phyloP scores from a whole-genome alignment of 768 basidiomycete genomes.

The Tulasnella sp. region DNA sequence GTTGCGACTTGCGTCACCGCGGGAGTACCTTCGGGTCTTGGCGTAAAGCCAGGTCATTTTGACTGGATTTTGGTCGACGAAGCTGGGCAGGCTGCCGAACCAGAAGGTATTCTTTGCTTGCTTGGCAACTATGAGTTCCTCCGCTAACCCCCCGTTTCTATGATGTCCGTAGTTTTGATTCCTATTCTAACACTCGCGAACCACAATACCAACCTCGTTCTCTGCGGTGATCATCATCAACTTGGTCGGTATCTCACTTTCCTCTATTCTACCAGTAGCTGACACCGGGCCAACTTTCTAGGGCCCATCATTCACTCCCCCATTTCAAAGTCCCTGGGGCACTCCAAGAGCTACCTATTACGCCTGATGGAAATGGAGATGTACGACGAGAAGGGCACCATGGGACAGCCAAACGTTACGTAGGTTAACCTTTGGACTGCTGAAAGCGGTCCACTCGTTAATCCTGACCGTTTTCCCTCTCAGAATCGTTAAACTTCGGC shows the following conservation, averaged over 20 bases:
- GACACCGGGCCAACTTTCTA: not conserved
- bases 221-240: slow-evolving; percentile 48
- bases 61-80: slow-evolving; percentile 66
- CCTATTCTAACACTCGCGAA: slow-evolving; percentile 44
- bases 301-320: slow-evolving; percentile 46
- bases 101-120: slow-evolving; percentile 44
- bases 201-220: slow-evolving; percentile 45
- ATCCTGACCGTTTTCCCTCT: not conserved
- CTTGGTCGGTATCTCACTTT: slow-evolving; percentile 41
- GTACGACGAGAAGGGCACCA: slow-evolving; percentile 40
- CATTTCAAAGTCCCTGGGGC: slow-evolving; percentile 40
- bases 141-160: no score
- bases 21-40: slow-evolving; percentile 53
- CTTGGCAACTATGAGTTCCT: no score
- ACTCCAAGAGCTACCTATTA: slow-evolving; percentile 45
- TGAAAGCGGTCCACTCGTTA: no score
- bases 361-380: slow-evolving; percentile 44
- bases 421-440: slow-evolving; percentile 30
- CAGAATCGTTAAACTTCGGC: slow-evolving; percentile 61
- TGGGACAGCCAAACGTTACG: slow-evolving; percentile 42
- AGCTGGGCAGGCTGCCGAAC: slow-evolving; percentile 65
- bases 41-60: slow-evolving; percentile 58
- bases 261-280: slow-evolving; percentile 38
- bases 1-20: slow-evolving; percentile 63
- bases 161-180: slow-evolving; percentile 47